Evolutionary conservation across 2,329 filamentous ascomycete species (phyloP).

Genomic region (Aotearoamyces nothofagi): DNA sequence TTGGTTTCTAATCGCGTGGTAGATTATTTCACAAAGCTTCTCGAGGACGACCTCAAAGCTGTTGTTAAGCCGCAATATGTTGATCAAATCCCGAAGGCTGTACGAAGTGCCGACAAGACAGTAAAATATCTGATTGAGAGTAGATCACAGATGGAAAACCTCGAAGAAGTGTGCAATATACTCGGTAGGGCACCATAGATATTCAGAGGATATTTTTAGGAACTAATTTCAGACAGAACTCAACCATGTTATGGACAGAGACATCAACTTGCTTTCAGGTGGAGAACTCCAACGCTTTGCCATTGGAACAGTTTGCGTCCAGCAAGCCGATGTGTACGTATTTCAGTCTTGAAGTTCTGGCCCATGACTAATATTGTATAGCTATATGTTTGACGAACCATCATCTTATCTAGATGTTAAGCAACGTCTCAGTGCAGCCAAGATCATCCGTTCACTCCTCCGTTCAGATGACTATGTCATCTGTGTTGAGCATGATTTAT

Average conservation of each 20-base stretch:
- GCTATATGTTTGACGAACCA: slow-evolving; percentile 98
- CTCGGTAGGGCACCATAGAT: slow-evolving; percentile 36
- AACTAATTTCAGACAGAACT: slow-evolving; percentile 40
- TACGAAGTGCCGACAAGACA: slow-evolving; percentile 65
- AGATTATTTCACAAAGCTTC: slow-evolving; percentile 98
- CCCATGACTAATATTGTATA: slow-evolving; percentile 12
- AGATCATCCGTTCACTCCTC: slow-evolving; percentile 82
- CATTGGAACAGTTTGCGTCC: slow-evolving; percentile 88
- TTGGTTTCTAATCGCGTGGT: no score
- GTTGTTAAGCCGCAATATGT: slow-evolving; percentile 98
- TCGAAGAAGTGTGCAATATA: slow-evolving; percentile 66
- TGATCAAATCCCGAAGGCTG: slow-evolving; percentile 89
- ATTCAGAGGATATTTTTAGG: neutral
- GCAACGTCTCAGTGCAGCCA: slow-evolving; percentile 85
- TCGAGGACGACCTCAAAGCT: slow-evolving; percentile 94
- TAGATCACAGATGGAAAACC: slow-evolving; percentile 62
- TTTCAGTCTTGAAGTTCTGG: neutral
- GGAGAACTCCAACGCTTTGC: slow-evolving; percentile 97
- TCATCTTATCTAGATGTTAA: slow-evolving; percentile 99
- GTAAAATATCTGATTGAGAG: slow-evolving; percentile 68
- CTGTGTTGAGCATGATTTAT: slow-evolving; percentile 98
- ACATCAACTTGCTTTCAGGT: slow-evolving; percentile 81
- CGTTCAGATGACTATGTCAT: slow-evolving; percentile 90
- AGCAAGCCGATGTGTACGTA: slow-evolving; percentile 74
- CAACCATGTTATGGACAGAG: slow-evolving; percentile 79